Evolutionary conservation across 2,329 filamentous ascomycete species (phyloP).

Genomic region (Macroventuria anomochaeta): DNA sequence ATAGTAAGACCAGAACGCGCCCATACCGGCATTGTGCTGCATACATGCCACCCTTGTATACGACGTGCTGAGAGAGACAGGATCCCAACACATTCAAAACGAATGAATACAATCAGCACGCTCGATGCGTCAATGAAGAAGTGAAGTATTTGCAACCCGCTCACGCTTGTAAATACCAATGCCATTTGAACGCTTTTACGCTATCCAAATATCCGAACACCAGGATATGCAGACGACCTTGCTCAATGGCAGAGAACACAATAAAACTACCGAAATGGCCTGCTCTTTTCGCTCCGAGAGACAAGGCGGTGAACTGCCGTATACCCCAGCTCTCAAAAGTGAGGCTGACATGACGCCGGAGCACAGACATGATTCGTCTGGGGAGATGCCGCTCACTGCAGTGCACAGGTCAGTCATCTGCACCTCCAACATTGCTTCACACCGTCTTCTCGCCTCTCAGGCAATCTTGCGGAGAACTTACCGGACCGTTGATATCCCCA

Average conservation of each 20-base stretch:
- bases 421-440: background rate
- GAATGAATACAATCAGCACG: background rate
- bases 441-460: background rate
- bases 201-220: background rate
- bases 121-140: background rate
- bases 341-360: conserved; percentile 7
- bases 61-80: background rate
- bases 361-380: conserved; percentile 1
- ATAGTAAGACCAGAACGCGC: background rate
- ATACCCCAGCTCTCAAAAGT: background rate
- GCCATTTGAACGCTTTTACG: background rate
- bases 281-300: background rate
- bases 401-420: conserved; percentile 22
- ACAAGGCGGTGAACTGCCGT: background rate
- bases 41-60: background rate
- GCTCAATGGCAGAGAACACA: background rate
- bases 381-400: background rate
- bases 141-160: background rate
- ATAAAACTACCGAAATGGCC: background rate
- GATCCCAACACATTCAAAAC: background rate
- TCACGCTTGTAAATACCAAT: background rate
- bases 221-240: background rate
- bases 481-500: background rate
- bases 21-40: background rate
- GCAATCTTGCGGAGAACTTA: background rate